These are phyloP conservation scores for Thielaviopsis ethacetica DNA, from an alignment of 2,329 filamentous ascomycete genomes.

Conservation along the genomic window DNA sequence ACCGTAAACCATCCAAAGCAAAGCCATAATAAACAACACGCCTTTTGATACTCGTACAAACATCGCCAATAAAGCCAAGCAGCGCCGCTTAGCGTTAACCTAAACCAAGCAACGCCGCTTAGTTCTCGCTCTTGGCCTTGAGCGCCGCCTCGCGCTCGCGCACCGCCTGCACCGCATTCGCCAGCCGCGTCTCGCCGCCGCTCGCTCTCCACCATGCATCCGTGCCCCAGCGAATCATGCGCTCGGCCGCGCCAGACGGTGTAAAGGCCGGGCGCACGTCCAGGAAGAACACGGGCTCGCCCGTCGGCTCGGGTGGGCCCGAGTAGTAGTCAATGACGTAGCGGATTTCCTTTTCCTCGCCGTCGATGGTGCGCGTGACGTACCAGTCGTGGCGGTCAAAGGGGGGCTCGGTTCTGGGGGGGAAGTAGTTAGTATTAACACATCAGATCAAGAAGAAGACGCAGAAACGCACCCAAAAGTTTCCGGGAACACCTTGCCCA, in stretches of 20 bases:
- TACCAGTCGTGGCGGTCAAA: slow-evolving; percentile 98
- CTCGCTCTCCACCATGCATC: slow-evolving; percentile 88
- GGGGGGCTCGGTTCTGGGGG: slow-evolving; percentile 58
- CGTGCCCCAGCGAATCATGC: slow-evolving; percentile 74
- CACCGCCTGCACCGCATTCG: neutral
- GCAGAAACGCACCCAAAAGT: slow-evolving; percentile 50
- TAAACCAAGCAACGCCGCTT: neutral
- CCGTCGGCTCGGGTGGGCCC: slow-evolving; percentile 62
- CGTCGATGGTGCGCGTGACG: slow-evolving; percentile 55
- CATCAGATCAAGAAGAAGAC: neutral
- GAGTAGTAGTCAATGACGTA: slow-evolving; percentile 98
- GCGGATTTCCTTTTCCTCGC: slow-evolving; percentile 58
- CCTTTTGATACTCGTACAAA: neutral
- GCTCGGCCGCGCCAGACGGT: slow-evolving; percentile 63
- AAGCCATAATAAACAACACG: neutral
- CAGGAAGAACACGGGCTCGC: slow-evolving; percentile 88
- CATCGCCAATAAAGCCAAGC: neutral
- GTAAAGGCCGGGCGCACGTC: slow-evolving; percentile 85
- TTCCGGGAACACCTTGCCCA: slow-evolving; percentile 64
- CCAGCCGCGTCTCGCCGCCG: slow-evolving; percentile 32
- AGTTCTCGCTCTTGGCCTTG: neutral
- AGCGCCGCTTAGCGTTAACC: neutral
- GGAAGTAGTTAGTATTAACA: slow-evolving; percentile 14
- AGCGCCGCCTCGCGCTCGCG: neutral
- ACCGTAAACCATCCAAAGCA: no score